Base-by-base conservation (phyloP, 169 alveolate species). In the Eimeria necatrix region DNA sequence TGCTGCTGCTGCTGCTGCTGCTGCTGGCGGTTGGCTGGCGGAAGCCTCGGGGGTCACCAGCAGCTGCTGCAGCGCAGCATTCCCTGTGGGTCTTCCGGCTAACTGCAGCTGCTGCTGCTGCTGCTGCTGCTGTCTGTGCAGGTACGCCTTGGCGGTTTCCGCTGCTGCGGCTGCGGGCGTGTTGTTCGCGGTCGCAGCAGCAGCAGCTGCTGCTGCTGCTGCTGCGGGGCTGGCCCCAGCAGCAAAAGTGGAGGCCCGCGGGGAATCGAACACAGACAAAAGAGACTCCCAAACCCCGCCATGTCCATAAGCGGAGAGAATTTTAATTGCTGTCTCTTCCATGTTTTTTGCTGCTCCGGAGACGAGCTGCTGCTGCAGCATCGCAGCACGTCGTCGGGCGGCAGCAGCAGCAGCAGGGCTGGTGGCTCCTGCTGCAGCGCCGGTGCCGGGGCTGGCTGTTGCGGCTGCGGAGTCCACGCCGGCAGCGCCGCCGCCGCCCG, bases 281-380 rank as follows among this genome's bases (percentile, higher is more conserved):
- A 97, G 61, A 56, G 96, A 98, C 88, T 97, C 98, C 98, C 98
- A 97, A 26, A 97, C 98, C 48, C 98, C 98, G 20, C 98, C 98
- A 85, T 96, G 98, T 51, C 97, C 96, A n/a, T 86, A 56, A 41
- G 96, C 52, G n/a, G 97, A 95, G 51, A 96, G 52, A 18, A 96
- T 61, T 26, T 94, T 83, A 46, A 60, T 60, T 24, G 96, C 96
- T 4, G 95, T 83, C 76, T 93, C 97, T 20, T 73, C 22, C 76
- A 18, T 22, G 76, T 94, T 71, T 70, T 96, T 96, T 16, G 88
- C 93, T 24, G 90, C 71, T 0, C 91, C 88, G 7, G 92, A 84
- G 24, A 56, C 96, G 22, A 73, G 91, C 71, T 46, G 88, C 84
- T 68, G 92, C 48, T 49, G 51, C 76, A 32, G 48, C 61, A 51